Base-by-base conservation (phyloP, 1,139 yeast genomes). In the Pichia sp. region DNA sequence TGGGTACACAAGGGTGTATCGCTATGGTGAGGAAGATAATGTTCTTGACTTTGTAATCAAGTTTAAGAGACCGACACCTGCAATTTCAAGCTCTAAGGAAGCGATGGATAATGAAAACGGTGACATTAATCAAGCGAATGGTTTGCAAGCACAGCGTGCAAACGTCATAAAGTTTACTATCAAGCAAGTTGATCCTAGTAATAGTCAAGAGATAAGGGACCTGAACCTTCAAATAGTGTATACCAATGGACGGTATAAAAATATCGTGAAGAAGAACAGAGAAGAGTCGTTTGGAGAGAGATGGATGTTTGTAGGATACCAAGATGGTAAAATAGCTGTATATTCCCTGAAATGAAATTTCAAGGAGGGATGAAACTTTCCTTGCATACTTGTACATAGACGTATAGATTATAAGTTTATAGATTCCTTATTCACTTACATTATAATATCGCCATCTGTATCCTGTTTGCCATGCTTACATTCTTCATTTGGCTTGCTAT, bases 271-370 rank as follows among this genome's bases (percentile, higher is more conserved):
- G 23, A 42, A 43, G 19, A 47, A 59, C 19, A 49, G 54, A 10
- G 57, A 56, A 32, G 32, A 36, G 29, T 40, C 35, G 10, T 38
- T 42, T 15, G 48, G 45, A 27, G 37, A 41, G 10, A 40, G 45
- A 13, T 53, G 56, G 55, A 34, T 55, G 25, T 46, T 51, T 26
- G 40, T 53, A 9, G 61, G 53, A 3, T 56, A 48, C 29, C 52
- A 54, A 34, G 59, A 56, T 37, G 61, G 62, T 9, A 48, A 52
- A 25, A 34, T 56, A 20, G 46, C 49, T 1, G 19, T 55, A 21
- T 53, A 54, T 29, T 42, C 36, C 9, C 29, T 37, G n/a, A 24
- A 23, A 13, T 37, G 14, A 32, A 27, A 11, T 14, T 29, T 6
- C 27, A n/a, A n/a, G n/a, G n/a, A n/a, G n/a, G n/a, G n/a, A 22